Evolutionary conservation across 2,329 filamentous ascomycete genomes (phyloP), one percentile per base, ranked within the genome.

Genomic region (Emergomyces pasteurianus): DNA sequence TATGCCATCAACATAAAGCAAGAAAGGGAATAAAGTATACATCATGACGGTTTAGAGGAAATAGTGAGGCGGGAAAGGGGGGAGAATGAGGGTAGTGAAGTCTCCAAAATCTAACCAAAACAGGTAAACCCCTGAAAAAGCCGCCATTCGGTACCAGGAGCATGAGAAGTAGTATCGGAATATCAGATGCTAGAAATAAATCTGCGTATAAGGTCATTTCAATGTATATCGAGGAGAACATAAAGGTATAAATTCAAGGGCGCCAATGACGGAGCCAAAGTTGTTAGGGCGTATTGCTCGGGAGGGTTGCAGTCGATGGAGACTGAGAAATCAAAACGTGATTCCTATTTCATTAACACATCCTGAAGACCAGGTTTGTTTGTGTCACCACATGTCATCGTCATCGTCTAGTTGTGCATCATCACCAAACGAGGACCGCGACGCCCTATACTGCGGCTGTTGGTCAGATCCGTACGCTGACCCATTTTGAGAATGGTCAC

Each of bases 321-420:
- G 23, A 18, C 28, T 18, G 4, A 12, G 23, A 18, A 18, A 7
- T 28, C 14, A 43, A 50, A 50, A 14, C 23, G 31, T 16, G 9
- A 16, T 31, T 50, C 31, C 26, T 26, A 31, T 50, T 18, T 18
- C n/a, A 5, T 43, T 47, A 26, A 18, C 26, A 46, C 16, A 28
- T 18, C 26, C 42, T 16, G 40, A 18, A 40, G 18, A 31, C 23
- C 16, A 21, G 28, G 21, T 43, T 21, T 16, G 6, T 18, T 31
- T 23, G 16, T 62, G 54, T 78, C 71, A 79, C 78, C 78, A 80
- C 77, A 79, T 79, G 65, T 78, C 76, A 61, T 75, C 73, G 63
- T 78, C 76, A 63, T 78, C 75, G 58, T 77, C 75, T 57, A 76
- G 31, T 53, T 53, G 75, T 58, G 70, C 69, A 66, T 76, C 74